A percentile compares a stretch with the other conserved stretches of the same genome.
phyloP scores from a whole-genome alignment of 768 basidiomycete species.

The Cantharellus anzutake region DNA sequence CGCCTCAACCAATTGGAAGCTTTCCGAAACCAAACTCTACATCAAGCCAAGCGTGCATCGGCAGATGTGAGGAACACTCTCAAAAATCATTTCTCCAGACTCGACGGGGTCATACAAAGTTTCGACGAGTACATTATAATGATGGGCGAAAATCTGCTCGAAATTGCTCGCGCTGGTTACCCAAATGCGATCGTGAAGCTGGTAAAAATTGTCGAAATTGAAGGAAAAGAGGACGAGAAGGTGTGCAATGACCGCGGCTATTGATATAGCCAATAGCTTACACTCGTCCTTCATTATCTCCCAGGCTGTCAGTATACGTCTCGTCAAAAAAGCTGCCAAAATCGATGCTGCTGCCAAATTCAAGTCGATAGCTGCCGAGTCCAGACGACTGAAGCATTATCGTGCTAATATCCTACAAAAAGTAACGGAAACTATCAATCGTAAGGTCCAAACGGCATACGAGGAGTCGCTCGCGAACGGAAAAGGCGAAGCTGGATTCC shows the following conservation, averaged over 20 bases:
- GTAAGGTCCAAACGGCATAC: constrained; percentile 49
- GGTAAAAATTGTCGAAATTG: constrained; percentile 83
- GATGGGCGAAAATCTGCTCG: constrained; percentile 56
- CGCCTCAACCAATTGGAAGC: constrained; percentile 82
- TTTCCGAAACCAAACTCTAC: constrained; percentile 89
- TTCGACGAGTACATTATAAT: constrained; percentile 77
- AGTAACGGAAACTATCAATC: constrained; percentile 58
- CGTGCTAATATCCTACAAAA: constrained; percentile 71
- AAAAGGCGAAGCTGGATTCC: constrained; percentile 48
- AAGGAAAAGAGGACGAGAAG: constrained; percentile 89
- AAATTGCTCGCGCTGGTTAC: constrained; percentile 61
- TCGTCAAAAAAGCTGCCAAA: constrained; percentile 87
- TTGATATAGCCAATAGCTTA: background rate
- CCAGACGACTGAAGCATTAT: constrained; percentile 88
- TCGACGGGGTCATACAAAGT: constrained; percentile 56
- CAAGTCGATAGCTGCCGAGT: constrained; percentile 82
- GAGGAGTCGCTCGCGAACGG: constrained; percentile 10
- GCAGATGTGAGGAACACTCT: constrained; percentile 47
- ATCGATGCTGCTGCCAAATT: constrained; percentile 86
- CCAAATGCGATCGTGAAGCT: constrained; percentile 79
- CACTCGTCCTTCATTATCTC: background rate
- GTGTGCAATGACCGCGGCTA: constrained; percentile 15
- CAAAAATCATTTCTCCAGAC: constrained; percentile 63
- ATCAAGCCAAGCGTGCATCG: constrained; percentile 74
- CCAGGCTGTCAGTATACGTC: constrained; percentile 80